Conservation (phyloP, 257 asterid genomes). For the Fraxinus pennsylvanica region DNA sequence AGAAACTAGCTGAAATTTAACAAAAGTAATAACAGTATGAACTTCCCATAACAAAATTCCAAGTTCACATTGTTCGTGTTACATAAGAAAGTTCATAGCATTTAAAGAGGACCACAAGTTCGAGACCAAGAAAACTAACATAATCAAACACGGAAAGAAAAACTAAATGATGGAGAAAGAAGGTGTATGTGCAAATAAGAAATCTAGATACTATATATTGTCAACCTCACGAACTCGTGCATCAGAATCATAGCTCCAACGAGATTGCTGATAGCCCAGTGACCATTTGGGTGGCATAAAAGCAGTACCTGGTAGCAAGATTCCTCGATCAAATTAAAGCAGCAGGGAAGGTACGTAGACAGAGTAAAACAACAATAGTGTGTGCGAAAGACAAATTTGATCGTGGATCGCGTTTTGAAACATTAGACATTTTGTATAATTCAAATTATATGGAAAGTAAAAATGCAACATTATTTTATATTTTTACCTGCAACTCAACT, state of each 20-base stretch:
- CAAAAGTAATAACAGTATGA: neutral
- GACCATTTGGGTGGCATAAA: constrained; percentile 99
- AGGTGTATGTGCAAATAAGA: constrained; percentile 4
- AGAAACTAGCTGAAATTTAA: constrained; percentile 14
- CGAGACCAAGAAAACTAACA: neutral
- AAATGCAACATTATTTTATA: neutral
- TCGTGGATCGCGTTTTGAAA: neutral
- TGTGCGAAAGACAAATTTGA: neutral
- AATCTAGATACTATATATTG: constrained; percentile 10
- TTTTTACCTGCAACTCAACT: constrained; percentile 5
- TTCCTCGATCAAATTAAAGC: constrained; percentile 1
- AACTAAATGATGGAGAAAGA: neutral
- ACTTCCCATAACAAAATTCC: constrained; percentile 11
- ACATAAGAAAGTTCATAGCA: constrained; percentile 5
- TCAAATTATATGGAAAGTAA: neutral
- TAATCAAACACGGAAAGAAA: neutral
- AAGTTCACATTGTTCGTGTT: neutral
- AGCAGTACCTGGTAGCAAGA: constrained; percentile 62
- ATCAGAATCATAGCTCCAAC: constrained; percentile 87
- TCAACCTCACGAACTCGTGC: constrained; percentile 86
- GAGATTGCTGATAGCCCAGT: constrained; percentile 96
- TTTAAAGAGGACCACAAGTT: neutral
- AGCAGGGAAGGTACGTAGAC: neutral
- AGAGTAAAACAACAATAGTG: neutral
- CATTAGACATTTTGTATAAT: neutral